Base-by-base conservation (phyloP, 805 yeast species). In the Candida arabinofermentans region DNA sequence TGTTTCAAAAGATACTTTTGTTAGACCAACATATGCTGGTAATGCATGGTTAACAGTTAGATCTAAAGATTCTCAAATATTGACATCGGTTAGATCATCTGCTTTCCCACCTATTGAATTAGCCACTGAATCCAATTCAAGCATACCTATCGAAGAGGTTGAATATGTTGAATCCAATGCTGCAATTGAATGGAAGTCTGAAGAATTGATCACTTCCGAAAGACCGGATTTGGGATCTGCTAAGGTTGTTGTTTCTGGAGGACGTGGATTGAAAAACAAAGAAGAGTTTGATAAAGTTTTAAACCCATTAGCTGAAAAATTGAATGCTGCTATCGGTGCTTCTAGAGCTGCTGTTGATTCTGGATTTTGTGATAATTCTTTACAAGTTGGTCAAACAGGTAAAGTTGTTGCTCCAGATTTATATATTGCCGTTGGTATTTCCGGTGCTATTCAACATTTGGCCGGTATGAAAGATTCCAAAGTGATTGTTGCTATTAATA, bases 391-490 rank as follows among this genome's bases (percentile, higher is more conserved):
- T 41, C 99, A 91, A 69, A 91, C 99, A 8, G 99, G 99, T 54
- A 93, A 93, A 65, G 90, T 90, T 41, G 95, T 93, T 26, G 98
- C 98, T 7, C 99, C 99, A 31, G 96, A 90, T 32, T 74, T 90
- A 48, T 93, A 93, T 62, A 66, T 93, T 35, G 98, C 97, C 3
- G 81, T 90, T 32, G 99, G 99, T 49, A 79, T 93, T 43, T 85
- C 96, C 17, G 99, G 99, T 48, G 99, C 99, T 24, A 91, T 91
- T 58, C 99, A 91, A 69, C 99, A 91, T 67, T 71, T 93, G 57
- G 99, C 99, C 2, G 99, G 99, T 50, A 91, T 91, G 97, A 91
- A 90, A 67, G 97, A 91, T 61, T 77, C 96, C 33, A 91, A 89
- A 69, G 79, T 82, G 27, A 88, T 91, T 62, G 97, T 89, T 24